These are phyloP conservation scores for Brettanomyces bruxellensis DNA, from an alignment of 805 yeast species.

Conservation along the genomic window DNA sequence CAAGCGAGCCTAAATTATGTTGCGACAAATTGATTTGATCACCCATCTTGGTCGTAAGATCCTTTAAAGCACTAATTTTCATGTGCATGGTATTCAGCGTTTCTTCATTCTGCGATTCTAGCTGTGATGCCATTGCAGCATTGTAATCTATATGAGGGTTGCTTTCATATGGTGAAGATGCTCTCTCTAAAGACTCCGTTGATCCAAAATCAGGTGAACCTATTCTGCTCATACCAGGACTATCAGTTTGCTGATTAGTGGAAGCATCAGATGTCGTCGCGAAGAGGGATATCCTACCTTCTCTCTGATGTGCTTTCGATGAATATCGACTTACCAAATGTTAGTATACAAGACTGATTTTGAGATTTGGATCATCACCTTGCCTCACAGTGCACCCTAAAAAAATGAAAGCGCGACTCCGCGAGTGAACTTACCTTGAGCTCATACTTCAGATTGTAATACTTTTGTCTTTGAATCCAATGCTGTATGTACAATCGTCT, in stretches of 20 bases:
- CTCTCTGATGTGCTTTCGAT: conserved; percentile 23
- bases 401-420: no score
- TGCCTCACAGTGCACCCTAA: no score
- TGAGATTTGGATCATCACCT: not conserved
- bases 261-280: conserved; percentile 10
- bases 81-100: conserved; percentile 45
- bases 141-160: conserved; percentile 29
- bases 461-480: no score
- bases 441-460: not conserved
- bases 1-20: conserved; percentile 16
- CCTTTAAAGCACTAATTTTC: conserved; percentile 46
- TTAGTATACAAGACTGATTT: not conserved
- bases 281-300: conserved; percentile 20
- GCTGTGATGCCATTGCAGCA: conserved; percentile 44
- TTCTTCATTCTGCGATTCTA: conserved; percentile 62
- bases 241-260: conserved; percentile 2
- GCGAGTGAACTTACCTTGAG: not conserved
- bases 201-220: not conserved
- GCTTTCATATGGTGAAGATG: conserved; percentile 34
- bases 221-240: conserved; percentile 5
- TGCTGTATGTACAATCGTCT: no score
- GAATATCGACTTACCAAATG: conserved; percentile 15
- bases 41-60: conserved; percentile 50
- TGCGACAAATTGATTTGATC: conserved; percentile 42
- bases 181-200: conserved; percentile 8